These are phyloP conservation scores for Quercus tomentella DNA, from an alignment of 331 rosid species.

Conservation along the genomic window DNA sequence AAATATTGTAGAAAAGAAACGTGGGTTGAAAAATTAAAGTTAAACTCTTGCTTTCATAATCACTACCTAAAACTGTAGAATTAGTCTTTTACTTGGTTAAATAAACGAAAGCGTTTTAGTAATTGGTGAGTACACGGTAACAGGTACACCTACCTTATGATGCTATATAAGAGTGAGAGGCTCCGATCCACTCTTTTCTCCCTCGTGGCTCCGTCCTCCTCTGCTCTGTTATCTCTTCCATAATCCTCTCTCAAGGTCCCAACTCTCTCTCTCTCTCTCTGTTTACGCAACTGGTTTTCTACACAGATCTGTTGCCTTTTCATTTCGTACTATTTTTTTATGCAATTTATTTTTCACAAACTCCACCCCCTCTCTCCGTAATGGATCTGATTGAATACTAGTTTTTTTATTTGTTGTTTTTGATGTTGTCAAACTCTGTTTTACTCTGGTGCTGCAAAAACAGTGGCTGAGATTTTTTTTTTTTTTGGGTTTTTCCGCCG, in stretches of 20 bases:
- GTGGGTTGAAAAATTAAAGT: too few relatives aligned
- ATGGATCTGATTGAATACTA: conserved; percentile 25
- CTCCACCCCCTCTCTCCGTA: not conserved
- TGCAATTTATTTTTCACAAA: not conserved
- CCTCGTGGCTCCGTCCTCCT: conserved; percentile 28
- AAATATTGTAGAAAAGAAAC: too few relatives aligned
- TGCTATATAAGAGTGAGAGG: conserved; percentile 27
- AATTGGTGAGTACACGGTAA: not conserved
- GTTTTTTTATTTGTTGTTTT: not conserved
- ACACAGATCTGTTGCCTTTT: conserved; percentile 17
- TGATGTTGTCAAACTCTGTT: not conserved
- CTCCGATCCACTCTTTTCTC: not conserved
- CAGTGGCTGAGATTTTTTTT: not conserved
- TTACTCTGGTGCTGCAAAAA: not conserved
- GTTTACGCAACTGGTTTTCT: not conserved
- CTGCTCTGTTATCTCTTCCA: not conserved
- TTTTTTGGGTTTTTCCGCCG: not conserved
- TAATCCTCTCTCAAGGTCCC: conserved; percentile 22
- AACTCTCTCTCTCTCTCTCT: not conserved
- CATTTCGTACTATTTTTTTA: not conserved
- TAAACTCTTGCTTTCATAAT: too few relatives aligned
- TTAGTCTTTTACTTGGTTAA: not conserved
- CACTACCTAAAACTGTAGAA: not conserved
- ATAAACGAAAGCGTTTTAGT: not conserved
- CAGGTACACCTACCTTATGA: too few relatives aligned